Percentiles rank a stretch among this genome's conserved stretches.
Evolutionary conservation across 345 rosid genomes (phyloP).

Genomic region (Melaleuca quinquenervia): DNA sequence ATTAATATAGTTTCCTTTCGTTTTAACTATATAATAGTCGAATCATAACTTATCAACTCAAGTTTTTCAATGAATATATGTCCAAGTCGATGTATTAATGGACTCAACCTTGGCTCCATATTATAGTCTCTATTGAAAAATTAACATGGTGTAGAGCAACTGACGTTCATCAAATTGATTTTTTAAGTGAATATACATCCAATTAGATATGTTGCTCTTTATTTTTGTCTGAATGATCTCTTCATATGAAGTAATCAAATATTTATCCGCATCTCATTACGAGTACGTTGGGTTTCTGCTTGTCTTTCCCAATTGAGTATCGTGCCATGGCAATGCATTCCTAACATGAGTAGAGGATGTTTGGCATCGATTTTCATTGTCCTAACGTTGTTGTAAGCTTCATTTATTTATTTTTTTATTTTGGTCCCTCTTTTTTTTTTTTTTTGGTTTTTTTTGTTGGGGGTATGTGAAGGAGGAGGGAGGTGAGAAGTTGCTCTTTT

Average conservation of each 20-base stretch:
- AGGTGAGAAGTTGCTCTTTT: not conserved
- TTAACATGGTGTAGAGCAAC: not conserved
- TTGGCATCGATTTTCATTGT: not conserved
- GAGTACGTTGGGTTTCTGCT: not conserved
- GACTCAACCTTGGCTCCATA: not conserved
- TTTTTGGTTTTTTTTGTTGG: not conserved
- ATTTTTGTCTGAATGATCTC: not conserved
- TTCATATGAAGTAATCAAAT: not conserved
- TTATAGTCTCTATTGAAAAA: not conserved
- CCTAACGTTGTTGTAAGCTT: not conserved
- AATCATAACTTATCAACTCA: not conserved
- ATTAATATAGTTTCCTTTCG: not conserved
- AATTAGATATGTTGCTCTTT: not conserved
- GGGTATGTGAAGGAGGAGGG: not conserved
- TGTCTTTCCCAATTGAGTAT: not conserved
- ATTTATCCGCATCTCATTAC: not conserved
- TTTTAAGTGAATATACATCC: not conserved
- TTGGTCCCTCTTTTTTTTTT: not conserved
- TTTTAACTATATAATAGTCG: not conserved
- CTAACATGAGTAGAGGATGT: not conserved
- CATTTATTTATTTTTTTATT: not conserved
- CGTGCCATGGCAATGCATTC: not conserved
- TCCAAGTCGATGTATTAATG: not conserved
- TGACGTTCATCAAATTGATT: not conserved
- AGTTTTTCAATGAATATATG: not conserved